These are phyloP conservation scores for Astrothelium macrocarpum DNA, from an alignment of 495 filamentous ascomycete genomes.

Conservation along the genomic window DNA sequence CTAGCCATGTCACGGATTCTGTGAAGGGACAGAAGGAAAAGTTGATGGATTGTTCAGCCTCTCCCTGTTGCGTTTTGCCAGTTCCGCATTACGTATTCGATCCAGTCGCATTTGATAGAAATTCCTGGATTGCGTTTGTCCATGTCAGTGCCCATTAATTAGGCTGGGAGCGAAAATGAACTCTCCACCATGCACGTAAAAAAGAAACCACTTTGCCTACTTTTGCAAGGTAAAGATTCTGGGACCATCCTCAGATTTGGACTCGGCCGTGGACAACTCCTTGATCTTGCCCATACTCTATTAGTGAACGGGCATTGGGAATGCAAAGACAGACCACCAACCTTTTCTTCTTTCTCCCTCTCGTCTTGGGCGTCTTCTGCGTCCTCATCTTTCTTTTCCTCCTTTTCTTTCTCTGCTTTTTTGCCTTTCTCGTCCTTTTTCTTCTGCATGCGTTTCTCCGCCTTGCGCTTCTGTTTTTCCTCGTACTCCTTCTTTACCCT, in stretches of 20 bases:
- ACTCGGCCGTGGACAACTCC: conserved; percentile 23
- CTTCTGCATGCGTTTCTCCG: conserved; percentile 45
- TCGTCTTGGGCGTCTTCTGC: conserved; percentile 35
- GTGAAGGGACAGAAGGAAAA: conserved; percentile 77
- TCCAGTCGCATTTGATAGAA: conserved; percentile 82
- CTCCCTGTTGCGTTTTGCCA: conserved; percentile 72
- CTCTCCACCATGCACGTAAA: not conserved
- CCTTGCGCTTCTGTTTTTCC: conserved; percentile 66
- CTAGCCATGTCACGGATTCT: conserved; percentile 39
- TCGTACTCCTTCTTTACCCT: conserved; percentile 78
- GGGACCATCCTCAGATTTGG: conserved; percentile 36
- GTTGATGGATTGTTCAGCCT: conserved; percentile 64
- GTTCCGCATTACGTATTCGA: conserved; percentile 66
- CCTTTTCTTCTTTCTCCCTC: conserved; percentile 43
- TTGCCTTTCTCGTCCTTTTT: conserved; percentile 29
- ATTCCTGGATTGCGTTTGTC: conserved; percentile 39
- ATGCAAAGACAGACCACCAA: conserved; percentile 6
- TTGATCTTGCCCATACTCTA: conserved; percentile 24
- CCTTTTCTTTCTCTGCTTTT: conserved; percentile 23
- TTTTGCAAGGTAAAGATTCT: conserved; percentile 80
- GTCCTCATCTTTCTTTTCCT: conserved; percentile 19
- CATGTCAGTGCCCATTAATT: not conserved
- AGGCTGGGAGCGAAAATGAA: not conserved
- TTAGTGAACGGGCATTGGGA: not conserved
- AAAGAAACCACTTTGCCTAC: conserved; percentile 37